Base-by-base conservation (phyloP, 495 filamentous ascomycete species). In the Penicillium dipodomyicola region DNA sequence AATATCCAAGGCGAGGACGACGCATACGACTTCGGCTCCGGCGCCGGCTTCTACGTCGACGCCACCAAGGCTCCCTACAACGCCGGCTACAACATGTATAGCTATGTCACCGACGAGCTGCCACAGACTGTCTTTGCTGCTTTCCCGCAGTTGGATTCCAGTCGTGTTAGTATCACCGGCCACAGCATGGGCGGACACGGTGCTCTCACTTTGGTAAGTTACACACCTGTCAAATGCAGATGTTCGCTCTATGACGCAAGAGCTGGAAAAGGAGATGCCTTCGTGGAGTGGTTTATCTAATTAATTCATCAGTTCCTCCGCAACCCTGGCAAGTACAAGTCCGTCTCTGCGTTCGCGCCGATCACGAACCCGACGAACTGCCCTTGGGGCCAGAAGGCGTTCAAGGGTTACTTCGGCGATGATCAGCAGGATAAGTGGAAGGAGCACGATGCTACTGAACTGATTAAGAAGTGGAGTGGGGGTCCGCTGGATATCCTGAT, bases 171-270 rank as follows among this genome's bases (percentile, higher is more conserved):
- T 65, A 93, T 98, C 61, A 91, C 87, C 35, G 94, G 94, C 3
- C 94, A 97, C 71, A 88, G 83, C 64, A 98, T 98, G 94, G 94
- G 94, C 63, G 94, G 94, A 0, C 94, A 97, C 72, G 94, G 94
- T 22, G 94, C 94, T 46, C 76, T 98, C 60, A 96, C 91, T 49
- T 72, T 97, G 62, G 84, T 86, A 65, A 44, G 77, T 48, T 20
- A 30, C 32, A 35, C 14, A 10, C 2, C n/a, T 47, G 14, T 12
- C 12, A 29, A n/a, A 12, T 19, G 0, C 11, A 0, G 19, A 23
- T 23, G 14, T 37, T 37, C 5, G 14, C 33, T 43, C 22, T 23
- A 23, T 25, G 20, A 2, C 4, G 25, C 11, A 11, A 8, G 1
- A 44, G 12, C 20, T 39, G 8, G 35, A 39, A 39, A 7, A 15